phyloP scores from a whole-genome alignment of 371 early-diverging fungal genomes.

The Lichtheimia corymbifera region DNA sequence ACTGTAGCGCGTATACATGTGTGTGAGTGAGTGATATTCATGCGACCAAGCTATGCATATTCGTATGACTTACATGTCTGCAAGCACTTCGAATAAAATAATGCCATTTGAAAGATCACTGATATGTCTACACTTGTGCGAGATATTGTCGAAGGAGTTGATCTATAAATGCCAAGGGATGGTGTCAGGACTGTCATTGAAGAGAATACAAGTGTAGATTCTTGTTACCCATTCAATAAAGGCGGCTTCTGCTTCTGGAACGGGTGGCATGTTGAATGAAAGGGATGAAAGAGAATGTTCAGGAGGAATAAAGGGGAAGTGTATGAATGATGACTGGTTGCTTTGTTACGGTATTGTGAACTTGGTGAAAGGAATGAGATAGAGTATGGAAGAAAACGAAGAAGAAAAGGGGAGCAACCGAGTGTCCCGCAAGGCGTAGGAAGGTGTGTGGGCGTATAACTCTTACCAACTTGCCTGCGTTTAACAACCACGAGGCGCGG shows the following conservation, averaged over 20 bases:
- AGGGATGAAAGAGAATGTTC: neutral
- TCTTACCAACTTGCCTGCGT: neutral
- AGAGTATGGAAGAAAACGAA: neutral
- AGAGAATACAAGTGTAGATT: neutral
- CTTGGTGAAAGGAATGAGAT: neutral
- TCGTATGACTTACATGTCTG: slow-evolving; percentile 73
- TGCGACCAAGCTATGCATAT: neutral
- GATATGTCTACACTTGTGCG: slow-evolving; percentile 57
- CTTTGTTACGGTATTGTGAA: neutral
- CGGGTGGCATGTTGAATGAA: slow-evolving; percentile 2
- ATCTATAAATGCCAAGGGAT: slow-evolving; percentile 47
- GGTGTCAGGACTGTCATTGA: neutral
- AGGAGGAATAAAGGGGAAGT: neutral
- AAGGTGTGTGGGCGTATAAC: neutral
- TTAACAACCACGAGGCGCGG: slow-evolving; percentile 2
- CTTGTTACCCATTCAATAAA: slow-evolving; percentile 20
- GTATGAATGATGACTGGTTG: neutral
- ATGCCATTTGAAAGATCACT: slow-evolving; percentile 82
- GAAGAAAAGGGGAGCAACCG: neutral
- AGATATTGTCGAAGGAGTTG: slow-evolving; percentile 71
- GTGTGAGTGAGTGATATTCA: neutral
- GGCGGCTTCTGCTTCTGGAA: slow-evolving; percentile 14
- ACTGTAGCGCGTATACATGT: slow-evolving; percentile 35
- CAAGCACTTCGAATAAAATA: slow-evolving; percentile 78
- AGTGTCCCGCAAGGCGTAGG: neutral